These are phyloP conservation scores for Staphylotrichum longicolle DNA, from an alignment of 495 filamentous ascomycete species.

Conservation along the genomic window DNA sequence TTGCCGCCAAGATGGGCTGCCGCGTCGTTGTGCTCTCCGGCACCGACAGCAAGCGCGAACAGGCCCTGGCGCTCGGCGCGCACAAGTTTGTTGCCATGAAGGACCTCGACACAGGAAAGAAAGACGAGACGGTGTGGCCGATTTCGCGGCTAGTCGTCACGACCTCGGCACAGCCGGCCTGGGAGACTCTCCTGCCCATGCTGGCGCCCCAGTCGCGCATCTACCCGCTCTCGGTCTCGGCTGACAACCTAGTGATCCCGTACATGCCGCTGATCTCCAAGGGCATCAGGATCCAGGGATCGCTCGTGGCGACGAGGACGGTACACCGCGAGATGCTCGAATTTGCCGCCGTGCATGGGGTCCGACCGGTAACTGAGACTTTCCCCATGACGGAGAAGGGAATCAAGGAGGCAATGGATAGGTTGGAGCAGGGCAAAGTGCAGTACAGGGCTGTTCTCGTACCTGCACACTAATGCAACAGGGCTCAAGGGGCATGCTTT, in stretches of 20 bases:
- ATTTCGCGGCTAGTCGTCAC: constrained; percentile 18
- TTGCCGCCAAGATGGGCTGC: constrained; percentile 57
- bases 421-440: constrained; percentile 71
- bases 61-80: constrained; percentile 55
- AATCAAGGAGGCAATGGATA: constrained; percentile 60
- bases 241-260: constrained; percentile 4
- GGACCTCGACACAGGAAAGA: not conserved
- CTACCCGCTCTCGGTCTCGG: constrained; percentile 1
- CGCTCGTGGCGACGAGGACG: constrained; percentile 37
- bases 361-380: constrained; percentile 36
- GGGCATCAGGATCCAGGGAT: constrained; percentile 7
- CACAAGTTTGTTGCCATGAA: constrained; percentile 52
- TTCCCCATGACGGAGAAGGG: constrained; percentile 9
- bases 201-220: not conserved
- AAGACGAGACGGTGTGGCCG: not conserved
- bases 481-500: too few relatives aligned
- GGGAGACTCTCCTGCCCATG: constrained; percentile 19
- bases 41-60: constrained; percentile 51
- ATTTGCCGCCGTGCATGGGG: constrained; percentile 40
- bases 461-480: not conserved
- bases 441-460: constrained; percentile 24
- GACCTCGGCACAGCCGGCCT: constrained; percentile 39
- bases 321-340: constrained; percentile 45
- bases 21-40: constrained; percentile 57
- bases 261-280: constrained; percentile 25